Base-by-base conservation (phyloP, 805 yeast genomes). In the Ogataea parapolymorpha region DNA sequence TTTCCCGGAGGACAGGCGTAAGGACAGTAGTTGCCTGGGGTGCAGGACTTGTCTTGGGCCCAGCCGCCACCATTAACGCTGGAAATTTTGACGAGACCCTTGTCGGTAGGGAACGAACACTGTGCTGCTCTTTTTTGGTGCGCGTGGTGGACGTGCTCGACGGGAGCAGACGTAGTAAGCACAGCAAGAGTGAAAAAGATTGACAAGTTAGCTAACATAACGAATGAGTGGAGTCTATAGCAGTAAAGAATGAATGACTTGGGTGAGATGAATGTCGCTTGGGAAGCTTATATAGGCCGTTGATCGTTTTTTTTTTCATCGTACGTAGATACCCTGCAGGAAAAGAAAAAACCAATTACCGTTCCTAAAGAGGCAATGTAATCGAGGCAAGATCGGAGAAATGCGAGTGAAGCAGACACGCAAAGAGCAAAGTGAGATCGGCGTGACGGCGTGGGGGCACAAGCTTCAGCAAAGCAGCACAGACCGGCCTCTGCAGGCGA, bases 1-100 rank as follows among this genome's bases (percentile, higher is more conserved):
- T 85, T 77, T 44, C 96, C 96, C 29, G 95, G 85, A 13, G 88
- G 80, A 60, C 96, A 88, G 13, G 96, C 96, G 62, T 83, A 89
- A 23, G 95, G 96, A 63, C 96, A 88, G 75, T 80, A 89, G 23
- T 71, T 65, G n/a, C 93, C 95, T 18, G 82, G 70, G 4, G 79
- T 61, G 63, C 96, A 88, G 26, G 70, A 54, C 54, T 80, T 83
- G 61, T 85, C 93, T 37, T 78, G 79, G 36, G 95, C 96, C 95
- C 95, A 89, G 17, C 96, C 96, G 36, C 73, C 89, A 54, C 83
- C 84, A 13, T 61, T 51, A 22, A 79, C 74, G 26, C 60, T 59
- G 37, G 87, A 80, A 37, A 87, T 82, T 2, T 80, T 67, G 13
- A 88, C 91, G 54, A 89, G 70, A 7, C 88, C 89, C 18, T 69